These are phyloP conservation scores for Beauveria medogensis DNA, from an alignment of 2,329 filamentous ascomycete species.

Conservation along the genomic window DNA sequence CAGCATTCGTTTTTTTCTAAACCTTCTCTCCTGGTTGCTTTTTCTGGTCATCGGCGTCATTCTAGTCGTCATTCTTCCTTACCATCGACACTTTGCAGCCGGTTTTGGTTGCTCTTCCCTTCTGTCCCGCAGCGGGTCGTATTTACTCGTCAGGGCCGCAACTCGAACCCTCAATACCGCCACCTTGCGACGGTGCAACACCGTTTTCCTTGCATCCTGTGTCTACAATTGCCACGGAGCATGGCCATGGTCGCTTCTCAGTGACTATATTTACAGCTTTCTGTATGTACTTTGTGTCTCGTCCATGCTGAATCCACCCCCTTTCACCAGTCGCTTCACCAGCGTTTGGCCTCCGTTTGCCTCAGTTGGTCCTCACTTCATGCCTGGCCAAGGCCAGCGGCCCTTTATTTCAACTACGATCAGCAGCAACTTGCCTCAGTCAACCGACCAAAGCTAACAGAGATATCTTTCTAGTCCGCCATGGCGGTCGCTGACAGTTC, in stretches of 20 bases:
- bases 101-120: neutral
- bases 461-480: conserved; percentile 20
- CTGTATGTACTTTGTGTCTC: neutral
- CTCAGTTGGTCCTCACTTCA: neutral
- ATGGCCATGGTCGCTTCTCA: conserved; percentile 5
- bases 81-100: neutral
- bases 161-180: conserved; percentile 1
- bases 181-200: neutral
- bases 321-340: neutral
- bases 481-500: conserved; percentile 29
- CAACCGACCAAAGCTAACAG: neutral
- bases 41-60: neutral
- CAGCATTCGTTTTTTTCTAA: neutral
- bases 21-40: neutral
- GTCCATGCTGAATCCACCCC: neutral
- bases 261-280: neutral
- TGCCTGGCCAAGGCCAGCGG: neutral
- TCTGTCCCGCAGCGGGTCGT: neutral
- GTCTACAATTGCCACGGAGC: conserved; percentile 9
- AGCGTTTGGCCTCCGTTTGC: neutral
- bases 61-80: neutral
- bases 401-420: neutral
- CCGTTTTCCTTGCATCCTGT: neutral
- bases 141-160: neutral
- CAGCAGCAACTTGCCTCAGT: neutral